Base-by-base conservation (phyloP, 352 stramenopile genomes). In the Aphanomyces euteiches region DNA sequence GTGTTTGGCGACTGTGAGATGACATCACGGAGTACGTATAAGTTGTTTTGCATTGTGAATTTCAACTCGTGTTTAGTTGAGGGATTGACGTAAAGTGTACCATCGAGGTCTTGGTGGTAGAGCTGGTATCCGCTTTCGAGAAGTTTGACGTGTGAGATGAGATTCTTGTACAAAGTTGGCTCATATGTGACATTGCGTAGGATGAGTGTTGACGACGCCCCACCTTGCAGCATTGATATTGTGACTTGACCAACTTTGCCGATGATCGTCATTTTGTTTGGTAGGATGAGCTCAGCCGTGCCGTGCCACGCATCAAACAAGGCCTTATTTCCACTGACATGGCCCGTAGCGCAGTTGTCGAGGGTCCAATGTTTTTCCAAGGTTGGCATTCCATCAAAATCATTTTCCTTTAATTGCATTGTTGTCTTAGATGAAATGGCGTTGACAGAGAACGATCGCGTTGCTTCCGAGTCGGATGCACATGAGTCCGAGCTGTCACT, bases 121-220 rank as follows among this genome's bases (percentile, higher is more conserved):
- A 53, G n/a, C 13, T 53, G 13, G 45, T 53, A 53, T 15, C 45
- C n/a, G n/a, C 45, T 53, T 19, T 19, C 13, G 13, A 53, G 45
- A 19, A 53, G 45, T 19, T 19, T 15, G 13, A 53, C 45, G n/a
- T 15, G 45, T 53, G 45, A 19, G 13, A 53, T 53, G 45, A 53
- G 45, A 19, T 53, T 53, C n/a, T 53, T 53, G n/a, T 53, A 53
- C 45, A 53, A 19, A 15, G 45, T 53, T n/a, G 45, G 45, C 45
- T 53, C 45, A n/a, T 53, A 53, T 15, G 45, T 53, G 13, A 53
- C 45, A 19, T 53, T 53, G 13, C 45, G 13, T 53, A 53, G n/a
- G 1, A 53, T 53, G 45, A 15, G 45, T n/a, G 13, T 19, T n/a
- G 13, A n/a, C 13, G 45, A 53, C 45, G 13, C 13, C 1, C 45